Base-by-base conservation (phyloP, 176 grass and related monocot genomes). In the Bolboschoenus planiculmis region DNA sequence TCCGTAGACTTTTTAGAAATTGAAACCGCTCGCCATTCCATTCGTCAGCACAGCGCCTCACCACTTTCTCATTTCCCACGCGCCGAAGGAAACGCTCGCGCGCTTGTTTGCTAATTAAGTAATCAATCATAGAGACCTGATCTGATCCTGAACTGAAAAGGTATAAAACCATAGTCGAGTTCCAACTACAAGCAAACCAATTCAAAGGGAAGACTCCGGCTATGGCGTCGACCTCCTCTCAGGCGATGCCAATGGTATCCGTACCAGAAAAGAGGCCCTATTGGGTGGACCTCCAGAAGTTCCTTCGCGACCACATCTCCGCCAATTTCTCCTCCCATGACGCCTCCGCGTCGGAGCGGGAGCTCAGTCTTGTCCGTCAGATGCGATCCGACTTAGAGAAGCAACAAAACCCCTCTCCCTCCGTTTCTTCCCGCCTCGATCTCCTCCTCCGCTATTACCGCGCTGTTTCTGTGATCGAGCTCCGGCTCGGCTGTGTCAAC, bases 221-320 rank as follows among this genome's bases (percentile, higher is more conserved):
- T 36, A 84, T 91, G 89, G 11, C 79, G 11, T 42, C 56, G 24
- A 65, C 80, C 24, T 65, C 88, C 27, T 83, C 53, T 86, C 88
- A 58, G 34, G 6, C 59, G 50, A 72, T 78, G 3, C 85, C 82
- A 55, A 87, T 97, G 86, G 86, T 97, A 56, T 81, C 88, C 79
- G 88, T 97, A 0, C 91, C 88, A 61, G 91, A 94, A 85, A 97
- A 97, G 91, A 97, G 90, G 72, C 81, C 91, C 34, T 81, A 75
- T 39, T 83, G 83, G 31, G 76, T 87, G 15, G 94, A 92, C 39
- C 75, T 97, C 61, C 88, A 87, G 85, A 84, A 70, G 64, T 86
- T 86, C 47, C 83, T 87, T 78, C 83, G 84, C 79, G 85, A 94
- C 58, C 91, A 94, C 94, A 87, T 77, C 85, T 78, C 88, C 48